A percentile compares a stretch with the other conserved stretches of the same genome.
Evolutionary conservation across 2,329 filamentous ascomycete species (phyloP).

Genomic region (Claviceps quebecensis): DNA sequence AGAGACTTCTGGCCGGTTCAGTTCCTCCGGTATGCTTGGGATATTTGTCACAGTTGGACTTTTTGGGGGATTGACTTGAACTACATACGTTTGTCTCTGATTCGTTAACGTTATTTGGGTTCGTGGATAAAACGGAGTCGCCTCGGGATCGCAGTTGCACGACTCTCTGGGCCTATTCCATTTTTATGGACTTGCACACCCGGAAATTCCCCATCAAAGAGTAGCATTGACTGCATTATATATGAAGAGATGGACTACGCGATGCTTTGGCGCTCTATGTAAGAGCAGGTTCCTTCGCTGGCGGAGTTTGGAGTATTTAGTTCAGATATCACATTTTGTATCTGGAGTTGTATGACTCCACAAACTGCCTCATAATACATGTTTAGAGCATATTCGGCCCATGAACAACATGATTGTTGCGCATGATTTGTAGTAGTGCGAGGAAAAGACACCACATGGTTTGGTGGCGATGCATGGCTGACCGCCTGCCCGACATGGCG

Average conservation of each 20-base stretch:
- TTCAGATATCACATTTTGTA: slow-evolving; percentile 3
- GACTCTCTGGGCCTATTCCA: background rate
- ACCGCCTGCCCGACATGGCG: background rate
- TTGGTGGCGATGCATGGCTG: background rate
- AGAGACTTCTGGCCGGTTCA: background rate
- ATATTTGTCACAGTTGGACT: background rate
- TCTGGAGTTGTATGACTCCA: background rate
- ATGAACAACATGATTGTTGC: too few species aligned
- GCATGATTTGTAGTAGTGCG: too few species aligned
- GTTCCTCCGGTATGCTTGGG: background rate
- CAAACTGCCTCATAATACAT: background rate
- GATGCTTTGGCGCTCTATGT: background rate
- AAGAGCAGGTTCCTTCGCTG: background rate
- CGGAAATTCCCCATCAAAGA: background rate
- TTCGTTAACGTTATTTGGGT: background rate
- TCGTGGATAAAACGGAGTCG: background rate
- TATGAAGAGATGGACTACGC: slow-evolving; percentile 1
- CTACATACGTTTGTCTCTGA: background rate
- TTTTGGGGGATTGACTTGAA: background rate
- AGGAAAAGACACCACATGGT: background rate
- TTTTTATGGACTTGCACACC: background rate
- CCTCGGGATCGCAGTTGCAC: slow-evolving; percentile 1
- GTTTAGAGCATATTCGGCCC: background rate
- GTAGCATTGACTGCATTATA: slow-evolving; percentile 1
- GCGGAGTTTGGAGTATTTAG: slow-evolving; percentile 6